Percentiles rank a stretch among this genome's conserved stretches.
phyloP scores from a whole-genome alignment of 2,329 filamentous ascomycete species.

The Claviceps pazoutovae region DNA sequence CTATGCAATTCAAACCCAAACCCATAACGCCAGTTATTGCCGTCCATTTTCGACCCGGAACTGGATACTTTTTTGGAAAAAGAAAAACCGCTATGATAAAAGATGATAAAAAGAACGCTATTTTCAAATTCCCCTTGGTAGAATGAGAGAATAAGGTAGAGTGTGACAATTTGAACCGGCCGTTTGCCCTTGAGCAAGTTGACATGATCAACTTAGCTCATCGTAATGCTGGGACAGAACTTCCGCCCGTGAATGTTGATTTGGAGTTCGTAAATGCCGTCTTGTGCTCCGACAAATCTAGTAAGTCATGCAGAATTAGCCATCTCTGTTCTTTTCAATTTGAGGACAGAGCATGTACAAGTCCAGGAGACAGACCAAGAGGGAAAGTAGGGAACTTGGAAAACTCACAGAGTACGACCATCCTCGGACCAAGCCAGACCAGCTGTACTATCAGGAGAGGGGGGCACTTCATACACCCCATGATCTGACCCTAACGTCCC shows the following conservation, averaged over 20 bases:
- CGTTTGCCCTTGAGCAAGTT: background rate
- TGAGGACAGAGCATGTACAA: background rate
- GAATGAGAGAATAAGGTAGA: no score
- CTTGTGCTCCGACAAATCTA: conserved; percentile 51
- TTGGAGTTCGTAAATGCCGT: conserved; percentile 62
- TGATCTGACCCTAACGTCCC: conserved; percentile 22
- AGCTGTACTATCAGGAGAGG: conserved; percentile 43
- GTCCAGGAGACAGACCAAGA: no score
- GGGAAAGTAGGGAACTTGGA: background rate
- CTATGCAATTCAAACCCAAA: background rate
- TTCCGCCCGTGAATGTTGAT: conserved; percentile 51
- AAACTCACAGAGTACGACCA: conserved; percentile 42
- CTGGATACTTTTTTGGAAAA: background rate
- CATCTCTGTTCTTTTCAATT: background rate
- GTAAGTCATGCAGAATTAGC: conserved; percentile 9
- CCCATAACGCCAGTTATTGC: conserved; percentile 2
- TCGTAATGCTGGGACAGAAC: conserved; percentile 38
- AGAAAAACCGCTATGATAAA: background rate
- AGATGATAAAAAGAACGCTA: background rate
- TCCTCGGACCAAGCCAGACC: conserved; percentile 50
- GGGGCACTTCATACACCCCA: conserved; percentile 27
- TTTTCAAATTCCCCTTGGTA: background rate
- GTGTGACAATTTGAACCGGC: no score
- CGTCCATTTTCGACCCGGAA: background rate
- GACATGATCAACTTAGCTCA: conserved; percentile 27